A percentile compares a stretch with the other conserved stretches of the same genome.
Conservation (phyloP, 1,284 basidiomycete species). For the Tranzscheliella williamsii region DNA sequence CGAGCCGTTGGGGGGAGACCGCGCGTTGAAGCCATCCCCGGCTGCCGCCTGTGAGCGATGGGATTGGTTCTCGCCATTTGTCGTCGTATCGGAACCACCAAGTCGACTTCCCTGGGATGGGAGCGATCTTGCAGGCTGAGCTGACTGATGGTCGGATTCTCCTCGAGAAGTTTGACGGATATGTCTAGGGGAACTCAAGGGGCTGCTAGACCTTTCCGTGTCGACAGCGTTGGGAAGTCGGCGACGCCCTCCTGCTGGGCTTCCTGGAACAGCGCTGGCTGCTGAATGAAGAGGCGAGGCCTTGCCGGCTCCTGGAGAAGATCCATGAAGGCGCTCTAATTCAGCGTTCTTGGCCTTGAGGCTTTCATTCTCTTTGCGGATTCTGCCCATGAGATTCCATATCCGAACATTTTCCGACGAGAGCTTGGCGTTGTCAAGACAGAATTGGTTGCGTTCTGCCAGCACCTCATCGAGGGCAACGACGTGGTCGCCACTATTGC, state of each 20-base stretch:
- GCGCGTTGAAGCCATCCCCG: conserved; percentile 1
- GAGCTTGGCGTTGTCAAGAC: conserved; percentile 47
- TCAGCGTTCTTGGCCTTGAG: conserved; percentile 38
- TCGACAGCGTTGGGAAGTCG: conserved; percentile 14
- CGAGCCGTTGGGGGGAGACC: conserved; percentile 8
- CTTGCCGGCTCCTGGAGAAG: conserved; percentile 2
- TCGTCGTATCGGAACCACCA: too few relatives aligned
- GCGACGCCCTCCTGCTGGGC: conserved; percentile 26
- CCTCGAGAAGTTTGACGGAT: conserved; percentile 18
- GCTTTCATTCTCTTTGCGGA: conserved; percentile 51
- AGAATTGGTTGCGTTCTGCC: conserved; percentile 50
- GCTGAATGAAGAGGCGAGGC: conserved; percentile 19
- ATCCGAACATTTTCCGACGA: conserved; percentile 52
- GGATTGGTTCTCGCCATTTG: too few relatives aligned
- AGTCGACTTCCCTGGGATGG: too few relatives aligned
- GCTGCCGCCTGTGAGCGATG: conserved; percentile 2
- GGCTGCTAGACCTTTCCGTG: conserved; percentile 24
- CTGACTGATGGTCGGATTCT: conserved; percentile 18
- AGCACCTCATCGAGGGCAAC: conserved; percentile 48
- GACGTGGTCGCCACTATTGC: conserved; percentile 28
- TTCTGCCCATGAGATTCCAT: conserved; percentile 53
- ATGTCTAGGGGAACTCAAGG: conserved; percentile 21
- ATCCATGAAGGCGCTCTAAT: conserved; percentile 19
- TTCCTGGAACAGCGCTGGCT: conserved; percentile 6
- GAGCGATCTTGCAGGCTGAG: too few relatives aligned